A percentile compares a stretch with the other conserved stretches of the same genome.
Conservation (phyloP, 805 yeast species). For the Torulaspora maleeae region DNA sequence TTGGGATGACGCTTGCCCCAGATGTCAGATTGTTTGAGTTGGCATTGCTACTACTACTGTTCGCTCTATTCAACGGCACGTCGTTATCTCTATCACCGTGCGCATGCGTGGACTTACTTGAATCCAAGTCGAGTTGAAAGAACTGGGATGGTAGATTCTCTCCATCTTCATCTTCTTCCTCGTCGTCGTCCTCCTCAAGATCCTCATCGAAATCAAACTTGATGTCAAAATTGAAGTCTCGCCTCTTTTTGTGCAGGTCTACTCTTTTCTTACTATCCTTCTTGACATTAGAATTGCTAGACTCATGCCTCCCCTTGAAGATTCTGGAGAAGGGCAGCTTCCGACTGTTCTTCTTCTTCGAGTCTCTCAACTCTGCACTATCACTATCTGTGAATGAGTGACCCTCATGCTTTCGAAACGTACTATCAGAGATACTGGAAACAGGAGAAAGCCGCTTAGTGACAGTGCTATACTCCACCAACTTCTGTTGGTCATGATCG, state of each 20-base stretch:
- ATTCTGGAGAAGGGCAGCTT: conserved; percentile 26
- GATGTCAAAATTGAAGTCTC: conserved; percentile 22
- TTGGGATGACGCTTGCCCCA: not conserved
- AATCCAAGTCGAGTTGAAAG: conserved; percentile 20
- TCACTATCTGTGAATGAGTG: conserved; percentile 1
- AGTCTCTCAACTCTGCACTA: conserved; percentile 15
- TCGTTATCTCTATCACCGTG: conserved; percentile 8
- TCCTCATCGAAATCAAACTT: conserved; percentile 33
- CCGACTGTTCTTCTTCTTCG: conserved; percentile 13
- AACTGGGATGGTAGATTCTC: conserved; percentile 23
- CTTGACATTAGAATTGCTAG: conserved; percentile 4
- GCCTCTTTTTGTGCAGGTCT: conserved; percentile 5
- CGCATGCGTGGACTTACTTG: conserved; percentile 4
- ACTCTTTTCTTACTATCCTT: conserved; percentile 5
- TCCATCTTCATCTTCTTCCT: conserved; percentile 30
- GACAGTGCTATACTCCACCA: not conserved
- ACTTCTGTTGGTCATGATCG: not conserved
- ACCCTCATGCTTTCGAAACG: not conserved
- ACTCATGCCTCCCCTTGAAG: conserved; percentile 22
- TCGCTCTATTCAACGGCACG: conserved; percentile 2
- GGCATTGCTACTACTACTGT: conserved; percentile 6
- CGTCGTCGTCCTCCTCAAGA: conserved; percentile 34
- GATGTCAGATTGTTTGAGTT: not conserved
- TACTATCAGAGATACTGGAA: not conserved
- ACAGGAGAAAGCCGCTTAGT: not conserved